Evolutionary conservation across 2,329 filamentous ascomycete genomes (phyloP).

Genomic region (Colletotrichum chrysophilum): DNA sequence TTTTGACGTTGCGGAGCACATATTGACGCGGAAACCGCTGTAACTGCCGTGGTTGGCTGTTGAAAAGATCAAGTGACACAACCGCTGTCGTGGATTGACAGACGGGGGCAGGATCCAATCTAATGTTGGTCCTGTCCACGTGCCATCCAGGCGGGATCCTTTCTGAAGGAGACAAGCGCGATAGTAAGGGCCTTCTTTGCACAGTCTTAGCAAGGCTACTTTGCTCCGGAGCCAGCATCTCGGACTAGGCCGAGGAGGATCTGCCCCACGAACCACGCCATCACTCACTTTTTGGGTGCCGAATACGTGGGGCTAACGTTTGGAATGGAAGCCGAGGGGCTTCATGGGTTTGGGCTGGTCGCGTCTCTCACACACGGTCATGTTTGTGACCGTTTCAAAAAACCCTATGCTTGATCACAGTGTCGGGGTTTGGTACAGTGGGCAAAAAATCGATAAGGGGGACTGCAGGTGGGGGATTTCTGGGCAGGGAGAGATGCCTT

Average conservation of each 20-base stretch:
- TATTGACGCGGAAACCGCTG: neutral
- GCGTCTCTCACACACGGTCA: conserved; percentile 45
- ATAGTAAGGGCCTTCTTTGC: conserved; percentile 54
- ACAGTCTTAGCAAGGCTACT: conserved; percentile 38
- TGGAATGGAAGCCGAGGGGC: conserved; percentile 10
- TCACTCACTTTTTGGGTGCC: conserved; percentile 27
- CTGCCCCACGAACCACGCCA: conserved; percentile 31
- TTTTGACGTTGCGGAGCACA: neutral
- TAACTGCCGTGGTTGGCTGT: conserved; percentile 6
- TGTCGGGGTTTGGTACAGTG: conserved; percentile 24
- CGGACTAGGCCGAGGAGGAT: conserved; percentile 60
- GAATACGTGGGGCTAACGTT: conserved; percentile 25
- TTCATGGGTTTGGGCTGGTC: conserved; percentile 51
- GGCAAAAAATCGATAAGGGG: conserved; percentile 30
- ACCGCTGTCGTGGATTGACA: conserved; percentile 20
- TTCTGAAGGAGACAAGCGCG: conserved; percentile 65
- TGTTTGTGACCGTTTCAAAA: conserved; percentile 35
- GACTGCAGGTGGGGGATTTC: conserved; percentile 38
- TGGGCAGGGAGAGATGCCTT: conserved; percentile 33
- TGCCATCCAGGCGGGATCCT: conserved; percentile 44
- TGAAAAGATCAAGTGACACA: conserved; percentile 19
- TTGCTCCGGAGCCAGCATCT: conserved; percentile 64
- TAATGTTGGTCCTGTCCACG: conserved; percentile 15
- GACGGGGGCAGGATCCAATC: neutral
- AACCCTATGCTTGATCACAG: conserved; percentile 38